phyloP scores from a whole-genome alignment of 805 yeast genomes.

The Kluyveromyces siamensis region DNA sequence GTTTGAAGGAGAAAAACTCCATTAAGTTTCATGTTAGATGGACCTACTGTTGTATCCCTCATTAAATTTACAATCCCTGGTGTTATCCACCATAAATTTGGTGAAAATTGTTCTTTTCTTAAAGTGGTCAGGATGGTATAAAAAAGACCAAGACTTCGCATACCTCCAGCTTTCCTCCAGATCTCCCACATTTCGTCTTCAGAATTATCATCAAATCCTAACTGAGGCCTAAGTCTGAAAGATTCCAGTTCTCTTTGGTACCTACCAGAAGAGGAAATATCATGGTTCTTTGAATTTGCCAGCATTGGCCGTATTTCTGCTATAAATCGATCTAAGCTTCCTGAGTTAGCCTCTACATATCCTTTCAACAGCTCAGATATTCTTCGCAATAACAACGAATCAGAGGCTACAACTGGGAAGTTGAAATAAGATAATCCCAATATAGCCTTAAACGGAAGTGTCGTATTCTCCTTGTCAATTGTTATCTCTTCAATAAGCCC shows the following conservation, averaged over 20 bases:
- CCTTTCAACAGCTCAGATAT: background rate
- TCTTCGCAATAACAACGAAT: background rate
- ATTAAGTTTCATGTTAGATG: conserved; percentile 15
- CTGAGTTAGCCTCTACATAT: background rate
- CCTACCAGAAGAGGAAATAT: background rate
- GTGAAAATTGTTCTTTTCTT: conserved; percentile 13
- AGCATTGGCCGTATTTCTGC: conserved; percentile 4
- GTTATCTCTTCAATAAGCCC: background rate
- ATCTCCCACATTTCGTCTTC: conserved; percentile 14
- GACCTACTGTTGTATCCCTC: conserved; percentile 21
- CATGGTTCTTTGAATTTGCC: background rate
- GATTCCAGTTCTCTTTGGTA: background rate
- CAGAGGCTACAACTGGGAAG: background rate
- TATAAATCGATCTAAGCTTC: background rate
- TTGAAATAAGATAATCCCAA: background rate
- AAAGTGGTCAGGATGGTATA: conserved; percentile 13
- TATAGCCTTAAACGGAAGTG: background rate
- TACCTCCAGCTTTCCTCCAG: conserved; percentile 21
- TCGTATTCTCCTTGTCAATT: background rate
- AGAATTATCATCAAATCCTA: conserved; percentile 4
- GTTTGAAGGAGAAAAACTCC: conserved; percentile 17
- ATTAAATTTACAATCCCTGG: conserved; percentile 26
- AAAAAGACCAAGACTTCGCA: conserved; percentile 19
- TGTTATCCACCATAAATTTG: conserved; percentile 26
- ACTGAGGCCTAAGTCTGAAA: background rate